A percentile compares a stretch with the other conserved stretches of the same genome.
These are phyloP conservation scores for Elaphomyces granulatus DNA, from an alignment of 495 filamentous ascomycete species.

Conservation along the genomic window DNA sequence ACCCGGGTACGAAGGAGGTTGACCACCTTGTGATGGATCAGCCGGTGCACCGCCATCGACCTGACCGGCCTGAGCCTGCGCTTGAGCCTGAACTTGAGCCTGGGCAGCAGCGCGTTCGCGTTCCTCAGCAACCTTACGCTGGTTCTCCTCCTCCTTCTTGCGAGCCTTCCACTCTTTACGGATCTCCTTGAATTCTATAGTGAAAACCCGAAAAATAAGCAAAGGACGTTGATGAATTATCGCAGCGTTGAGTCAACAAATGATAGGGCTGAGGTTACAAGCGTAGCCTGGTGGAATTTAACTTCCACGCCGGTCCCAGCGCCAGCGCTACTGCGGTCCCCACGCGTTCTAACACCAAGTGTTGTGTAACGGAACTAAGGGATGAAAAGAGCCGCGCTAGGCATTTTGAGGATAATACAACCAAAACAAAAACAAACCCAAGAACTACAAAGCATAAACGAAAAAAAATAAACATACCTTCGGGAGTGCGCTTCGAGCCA, in stretches of 20 bases:
- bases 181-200: constrained; percentile 94
- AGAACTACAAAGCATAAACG: constrained; percentile 2
- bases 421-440: constrained; percentile 1
- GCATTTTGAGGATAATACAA: constrained; percentile 6
- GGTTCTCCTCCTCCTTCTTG: constrained; percentile 94
- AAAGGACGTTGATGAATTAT: constrained; percentile 12
- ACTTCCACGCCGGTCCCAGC: constrained; percentile 22
- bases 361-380: constrained; percentile 40
- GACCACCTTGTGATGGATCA: constrained; percentile 41
- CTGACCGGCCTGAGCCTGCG: constrained; percentile 30
- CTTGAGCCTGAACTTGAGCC: constrained; percentile 20
- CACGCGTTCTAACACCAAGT: constrained; percentile 16
- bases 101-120: constrained; percentile 54
- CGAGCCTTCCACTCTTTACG: constrained; percentile 98
- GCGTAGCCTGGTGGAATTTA: constrained; percentile 6
- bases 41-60: constrained; percentile 40
- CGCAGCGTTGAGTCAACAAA: too few species aligned
- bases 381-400: constrained; percentile 22
- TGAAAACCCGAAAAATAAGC: constrained; percentile 5
- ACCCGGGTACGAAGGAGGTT: constrained; percentile 42
- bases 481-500: constrained; percentile 80
- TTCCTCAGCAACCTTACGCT: constrained; percentile 84
- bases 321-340: constrained; percentile 35
- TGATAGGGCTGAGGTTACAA: neutral
- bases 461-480: constrained; percentile 52